Evolutionary conservation across 2,329 filamentous ascomycete genomes (phyloP).

Genomic region (Aspergillus fumigatus): DNA sequence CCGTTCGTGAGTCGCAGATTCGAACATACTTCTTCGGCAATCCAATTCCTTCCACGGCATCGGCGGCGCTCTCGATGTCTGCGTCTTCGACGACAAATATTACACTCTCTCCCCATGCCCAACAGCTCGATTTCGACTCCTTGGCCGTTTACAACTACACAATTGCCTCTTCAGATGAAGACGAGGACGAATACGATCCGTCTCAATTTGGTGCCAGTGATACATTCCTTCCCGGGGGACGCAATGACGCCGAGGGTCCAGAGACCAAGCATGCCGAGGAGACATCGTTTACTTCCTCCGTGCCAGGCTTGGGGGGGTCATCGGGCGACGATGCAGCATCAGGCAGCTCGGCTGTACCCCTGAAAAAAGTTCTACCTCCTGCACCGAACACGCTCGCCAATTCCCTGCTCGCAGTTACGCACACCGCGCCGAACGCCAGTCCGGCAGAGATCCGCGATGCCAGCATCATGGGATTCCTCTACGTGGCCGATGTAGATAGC

Average conservation of each 20-base stretch:
- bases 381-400: conserved; percentile 63
- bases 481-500: conserved; percentile 86
- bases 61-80: conserved; percentile 30
- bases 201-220: conserved; percentile 27
- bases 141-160: conserved; percentile 68
- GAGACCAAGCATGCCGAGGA: conserved; percentile 12
- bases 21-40: conserved; percentile 95
- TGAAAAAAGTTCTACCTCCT: conserved; percentile 63
- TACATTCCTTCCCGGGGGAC: conserved; percentile 34
- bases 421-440: conserved; percentile 65
- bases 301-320: conserved; percentile 20
- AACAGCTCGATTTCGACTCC: conserved; percentile 72
- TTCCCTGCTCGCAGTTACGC: conserved; percentile 78
- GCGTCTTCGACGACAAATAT: conserved; percentile 49
- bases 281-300: conserved; percentile 14
- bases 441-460: conserved; percentile 72
- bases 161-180: conserved; percentile 52
- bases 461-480: conserved; percentile 86
- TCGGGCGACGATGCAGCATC: conserved; percentile 14
- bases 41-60: conserved; percentile 35
- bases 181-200: conserved; percentile 46
- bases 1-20: conserved; percentile 69
- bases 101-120: conserved; percentile 80
- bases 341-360: conserved; percentile 23
- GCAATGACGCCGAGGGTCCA: conserved; percentile 20